phyloP scores from a whole-genome alignment of 2,329 filamentous ascomycete genomes.

The Albophoma yamanashiensis region DNA sequence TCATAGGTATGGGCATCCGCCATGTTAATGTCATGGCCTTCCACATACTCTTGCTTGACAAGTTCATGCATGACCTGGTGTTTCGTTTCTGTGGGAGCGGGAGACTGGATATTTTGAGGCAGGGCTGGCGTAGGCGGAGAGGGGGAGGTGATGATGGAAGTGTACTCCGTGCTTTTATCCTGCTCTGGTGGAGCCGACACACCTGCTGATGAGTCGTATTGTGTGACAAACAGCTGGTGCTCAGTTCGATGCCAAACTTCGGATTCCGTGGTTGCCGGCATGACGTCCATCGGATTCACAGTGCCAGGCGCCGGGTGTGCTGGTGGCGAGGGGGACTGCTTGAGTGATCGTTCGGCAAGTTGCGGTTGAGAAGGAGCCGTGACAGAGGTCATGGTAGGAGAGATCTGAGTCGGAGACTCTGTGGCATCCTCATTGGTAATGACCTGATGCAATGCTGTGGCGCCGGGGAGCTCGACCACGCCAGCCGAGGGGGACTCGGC shows the following conservation, averaged over 20 bases:
- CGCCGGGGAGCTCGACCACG: not conserved
- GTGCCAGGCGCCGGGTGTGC: conserved; percentile 30
- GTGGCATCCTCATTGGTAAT: conserved; percentile 8
- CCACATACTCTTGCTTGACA: conserved; percentile 6
- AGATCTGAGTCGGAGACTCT: conserved; percentile 20
- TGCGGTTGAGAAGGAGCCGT: conserved; percentile 1
- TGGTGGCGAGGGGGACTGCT: conserved; percentile 18
- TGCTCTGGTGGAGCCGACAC: conserved; percentile 1
- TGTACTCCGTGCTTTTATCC: not conserved
- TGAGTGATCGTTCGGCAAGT: conserved; percentile 3
- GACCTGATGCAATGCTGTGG: conserved; percentile 1
- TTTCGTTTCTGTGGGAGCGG: conserved; percentile 11
- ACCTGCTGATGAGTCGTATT: conserved; percentile 13
- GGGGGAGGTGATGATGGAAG: conserved; percentile 7
- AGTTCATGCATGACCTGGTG: not conserved
- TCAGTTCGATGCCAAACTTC: conserved; percentile 26
- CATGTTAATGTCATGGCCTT: conserved; percentile 12
- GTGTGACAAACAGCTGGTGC: conserved; percentile 20
- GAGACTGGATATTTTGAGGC: conserved; percentile 13
- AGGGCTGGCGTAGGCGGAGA: conserved; percentile 11
- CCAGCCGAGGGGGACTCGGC: not conserved
- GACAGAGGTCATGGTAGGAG: conserved; percentile 4
- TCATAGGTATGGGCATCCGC: conserved; percentile 13
- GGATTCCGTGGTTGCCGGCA: conserved; percentile 29
- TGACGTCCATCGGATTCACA: conserved; percentile 43